A percentile compares a stretch with the other conserved stretches of the same genome.
Evolutionary conservation across 1,284 basidiomycete species (phyloP).

Genomic region (Leccinum ponderosum): DNA sequence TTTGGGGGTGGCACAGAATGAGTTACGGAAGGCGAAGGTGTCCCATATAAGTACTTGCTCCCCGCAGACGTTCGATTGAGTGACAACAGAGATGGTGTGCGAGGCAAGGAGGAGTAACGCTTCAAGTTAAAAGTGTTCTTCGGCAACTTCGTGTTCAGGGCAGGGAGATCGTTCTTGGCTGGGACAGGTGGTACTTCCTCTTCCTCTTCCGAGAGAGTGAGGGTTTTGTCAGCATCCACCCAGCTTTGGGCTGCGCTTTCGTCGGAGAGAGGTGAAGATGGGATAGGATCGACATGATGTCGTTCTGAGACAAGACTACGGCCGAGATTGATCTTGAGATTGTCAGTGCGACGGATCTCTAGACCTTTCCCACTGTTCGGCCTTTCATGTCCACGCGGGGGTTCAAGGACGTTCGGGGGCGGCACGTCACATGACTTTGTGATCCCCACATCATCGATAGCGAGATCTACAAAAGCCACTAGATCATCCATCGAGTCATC

Average conservation of each 20-base stretch:
- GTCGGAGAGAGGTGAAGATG: conserved; percentile 23
- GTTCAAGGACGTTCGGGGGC: conserved; percentile 41
- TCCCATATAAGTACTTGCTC: conserved; percentile 38
- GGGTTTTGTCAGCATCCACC: conserved; percentile 22
- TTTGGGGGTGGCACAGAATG: conserved; percentile 16
- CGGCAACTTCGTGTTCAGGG: conserved; percentile 24
- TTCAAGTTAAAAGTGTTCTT: conserved; percentile 43
- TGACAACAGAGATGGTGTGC: conserved; percentile 50
- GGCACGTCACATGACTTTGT: conserved; percentile 34
- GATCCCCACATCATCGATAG: conserved; percentile 40
- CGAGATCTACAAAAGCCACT: conserved; percentile 36
- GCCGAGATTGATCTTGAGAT: conserved; percentile 7
- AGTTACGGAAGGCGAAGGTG: conserved; percentile 41
- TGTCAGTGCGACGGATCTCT: conserved; percentile 34
- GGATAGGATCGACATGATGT: conserved; percentile 3
- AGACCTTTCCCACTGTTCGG: conserved; percentile 23
- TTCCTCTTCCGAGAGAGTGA: conserved; percentile 18
- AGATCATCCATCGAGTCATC: conserved; percentile 36
- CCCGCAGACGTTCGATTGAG: conserved; percentile 26
- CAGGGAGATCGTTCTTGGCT: conserved; percentile 26
- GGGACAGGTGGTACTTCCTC: conserved; percentile 33
- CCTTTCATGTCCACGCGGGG: conserved; percentile 35
- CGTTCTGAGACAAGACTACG: conserved; percentile 17
- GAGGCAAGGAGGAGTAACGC: conserved; percentile 60
- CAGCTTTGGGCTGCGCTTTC: conserved; percentile 18